These are phyloP conservation scores for Juglanconis oblonga DNA, from an alignment of 2,329 filamentous ascomycete species.

Conservation along the genomic window DNA sequence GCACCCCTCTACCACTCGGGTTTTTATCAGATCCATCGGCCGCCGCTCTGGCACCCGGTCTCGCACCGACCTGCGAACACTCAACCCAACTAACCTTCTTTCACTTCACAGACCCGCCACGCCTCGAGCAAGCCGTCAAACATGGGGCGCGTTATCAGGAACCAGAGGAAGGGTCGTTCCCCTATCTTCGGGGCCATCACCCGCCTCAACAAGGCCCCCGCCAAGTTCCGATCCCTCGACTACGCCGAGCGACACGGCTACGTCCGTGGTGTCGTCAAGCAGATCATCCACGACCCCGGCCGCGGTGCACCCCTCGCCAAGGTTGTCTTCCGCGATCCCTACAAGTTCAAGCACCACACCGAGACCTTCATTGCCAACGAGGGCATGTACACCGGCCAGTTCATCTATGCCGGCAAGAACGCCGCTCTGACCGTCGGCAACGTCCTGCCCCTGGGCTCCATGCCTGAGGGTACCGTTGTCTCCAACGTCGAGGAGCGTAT, in stretches of 20 bases:
- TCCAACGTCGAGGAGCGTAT: conserved; percentile 99
- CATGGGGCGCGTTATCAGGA: conserved; percentile 63
- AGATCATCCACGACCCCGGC: conserved; percentile 98
- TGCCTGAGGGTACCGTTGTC: conserved; percentile 98
- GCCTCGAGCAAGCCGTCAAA: conserved; percentile 29
- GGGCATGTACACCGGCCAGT: conserved; percentile 99
- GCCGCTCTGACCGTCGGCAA: conserved; percentile 95
- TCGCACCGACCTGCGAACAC: neutral
- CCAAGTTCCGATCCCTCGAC: conserved; percentile 95
- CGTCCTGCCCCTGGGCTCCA: conserved; percentile 87
- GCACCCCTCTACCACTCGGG: neutral
- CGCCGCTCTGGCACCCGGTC: neutral
- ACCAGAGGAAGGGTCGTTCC: conserved; percentile 61
- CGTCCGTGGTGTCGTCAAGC: conserved; percentile 94
- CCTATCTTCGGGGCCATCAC: conserved; percentile 70
- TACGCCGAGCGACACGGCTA: conserved; percentile 97
- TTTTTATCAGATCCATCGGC: neutral
- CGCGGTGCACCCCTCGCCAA: conserved; percentile 97
- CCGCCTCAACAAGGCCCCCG: conserved; percentile 90
- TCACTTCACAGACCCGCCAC: conserved; percentile 9
- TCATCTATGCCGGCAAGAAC: conserved; percentile 99
- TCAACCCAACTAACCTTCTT: conserved; percentile 8
- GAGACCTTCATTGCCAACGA: conserved; percentile 99
- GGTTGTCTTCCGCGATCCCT: conserved; percentile 96
- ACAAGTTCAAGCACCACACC: conserved; percentile 95